A percentile compares a stretch with the other conserved stretches of the same genome.
Conservation (phyloP, 495 filamentous ascomycete species). For the Mytilinidion resinicola region DNA sequence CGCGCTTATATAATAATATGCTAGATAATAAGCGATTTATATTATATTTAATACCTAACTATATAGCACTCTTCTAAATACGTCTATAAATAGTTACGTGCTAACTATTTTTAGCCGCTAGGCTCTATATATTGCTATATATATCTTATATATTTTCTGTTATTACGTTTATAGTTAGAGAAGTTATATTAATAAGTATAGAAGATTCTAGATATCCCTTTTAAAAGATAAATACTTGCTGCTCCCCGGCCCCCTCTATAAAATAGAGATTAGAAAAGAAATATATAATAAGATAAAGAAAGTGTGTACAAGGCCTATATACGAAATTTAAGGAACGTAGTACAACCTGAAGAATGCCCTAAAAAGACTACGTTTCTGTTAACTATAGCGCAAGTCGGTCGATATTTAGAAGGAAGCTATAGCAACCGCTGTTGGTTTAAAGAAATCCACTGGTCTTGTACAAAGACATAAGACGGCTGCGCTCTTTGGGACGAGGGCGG, state of each 20-base stretch:
- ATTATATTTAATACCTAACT: not conserved
- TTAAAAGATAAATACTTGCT: too few species aligned
- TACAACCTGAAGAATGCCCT: too few species aligned
- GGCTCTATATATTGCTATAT: not conserved
- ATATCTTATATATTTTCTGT: not conserved
- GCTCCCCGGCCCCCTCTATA: too few species aligned
- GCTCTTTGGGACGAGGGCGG: not conserved
- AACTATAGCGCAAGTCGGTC: too few species aligned
- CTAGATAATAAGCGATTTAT: not conserved
- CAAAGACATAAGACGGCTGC: constrained; percentile 7
- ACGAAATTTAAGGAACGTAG: too few species aligned
- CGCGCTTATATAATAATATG: not conserved
- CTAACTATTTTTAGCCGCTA: not conserved
- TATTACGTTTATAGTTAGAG: not conserved
- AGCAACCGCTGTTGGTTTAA: constrained; percentile 7
- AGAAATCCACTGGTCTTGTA: constrained; percentile 12
- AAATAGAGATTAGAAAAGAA: too few species aligned
- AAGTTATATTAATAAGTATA: not conserved
- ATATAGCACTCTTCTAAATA: not conserved
- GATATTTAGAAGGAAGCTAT: constrained; percentile 17
- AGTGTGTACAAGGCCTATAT: too few species aligned
- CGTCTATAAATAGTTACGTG: too few species aligned
- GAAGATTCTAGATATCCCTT: constrained; percentile 35
- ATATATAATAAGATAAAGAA: too few species aligned
- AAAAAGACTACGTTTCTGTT: too few species aligned